Evolutionary conservation across 2,329 filamentous ascomycete genomes (phyloP).

Genomic region (Drechmeria coniospora): DNA sequence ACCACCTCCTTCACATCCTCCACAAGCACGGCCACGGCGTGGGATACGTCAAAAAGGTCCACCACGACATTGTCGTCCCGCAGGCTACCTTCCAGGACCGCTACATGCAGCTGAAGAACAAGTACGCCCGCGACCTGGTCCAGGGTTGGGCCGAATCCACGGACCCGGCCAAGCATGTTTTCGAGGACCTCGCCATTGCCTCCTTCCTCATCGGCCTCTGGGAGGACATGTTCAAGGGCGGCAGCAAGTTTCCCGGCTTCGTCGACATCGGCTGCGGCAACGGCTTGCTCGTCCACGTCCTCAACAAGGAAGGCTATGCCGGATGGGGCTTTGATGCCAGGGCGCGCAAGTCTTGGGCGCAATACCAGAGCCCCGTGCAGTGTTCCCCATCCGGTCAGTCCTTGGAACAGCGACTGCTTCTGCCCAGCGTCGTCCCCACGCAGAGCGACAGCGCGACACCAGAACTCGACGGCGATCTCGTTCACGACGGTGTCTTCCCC

Average conservation of each 20-base stretch:
- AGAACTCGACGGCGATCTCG: constrained; percentile 5
- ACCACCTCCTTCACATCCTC: constrained; percentile 51
- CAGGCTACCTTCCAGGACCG: constrained; percentile 68
- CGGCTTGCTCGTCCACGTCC: constrained; percentile 72
- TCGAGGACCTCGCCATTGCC: constrained; percentile 83
- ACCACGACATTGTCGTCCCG: constrained; percentile 69
- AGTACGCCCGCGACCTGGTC: constrained; percentile 58
- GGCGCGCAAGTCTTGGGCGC: constrained; percentile 68
- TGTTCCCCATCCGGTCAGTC: constrained; percentile 14
- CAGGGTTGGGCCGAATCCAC: constrained; percentile 74
- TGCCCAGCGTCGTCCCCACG: constrained; percentile 26
- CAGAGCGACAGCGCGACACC: constrained; percentile 4
- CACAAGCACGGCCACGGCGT: constrained; percentile 59
- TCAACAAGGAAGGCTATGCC: constrained; percentile 62
- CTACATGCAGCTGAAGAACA: constrained; percentile 64
- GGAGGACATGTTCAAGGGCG: constrained; percentile 57
- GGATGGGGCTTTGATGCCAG: constrained; percentile 91
- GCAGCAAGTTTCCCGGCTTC: constrained; percentile 59
- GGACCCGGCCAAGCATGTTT: constrained; percentile 82
- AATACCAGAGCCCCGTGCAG: constrained; percentile 35
- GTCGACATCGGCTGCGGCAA: constrained; percentile 96
- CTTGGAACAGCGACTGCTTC: constrained; percentile 31
- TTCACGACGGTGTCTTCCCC: constrained; percentile 52
- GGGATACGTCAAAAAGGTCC: constrained; percentile 66
- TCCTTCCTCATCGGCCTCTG: constrained; percentile 89